Evolutionary conservation across 306 rosid species (phyloP).

Genomic region (Purshia tridentata): DNA sequence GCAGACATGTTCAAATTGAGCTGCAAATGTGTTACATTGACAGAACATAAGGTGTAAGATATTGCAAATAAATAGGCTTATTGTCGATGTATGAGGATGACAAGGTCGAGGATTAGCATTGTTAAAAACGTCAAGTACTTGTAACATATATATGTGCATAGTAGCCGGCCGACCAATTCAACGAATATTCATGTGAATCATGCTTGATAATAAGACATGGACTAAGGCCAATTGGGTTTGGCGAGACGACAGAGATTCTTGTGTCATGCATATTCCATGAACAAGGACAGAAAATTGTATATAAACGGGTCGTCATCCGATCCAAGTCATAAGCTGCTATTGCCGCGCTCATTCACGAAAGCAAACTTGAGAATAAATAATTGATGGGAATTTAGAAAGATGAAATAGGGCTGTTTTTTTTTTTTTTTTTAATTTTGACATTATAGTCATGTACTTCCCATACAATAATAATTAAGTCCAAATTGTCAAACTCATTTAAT

Average conservation of each 20-base stretch:
- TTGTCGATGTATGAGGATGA: background rate
- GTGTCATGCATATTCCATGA: background rate
- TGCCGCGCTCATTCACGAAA: too few species aligned
- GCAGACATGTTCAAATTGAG: slow-evolving; percentile 6
- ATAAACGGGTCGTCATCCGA: too few species aligned
- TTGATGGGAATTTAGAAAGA: too few species aligned
- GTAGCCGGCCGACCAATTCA: slow-evolving; percentile 4
- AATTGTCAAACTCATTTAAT: too few species aligned
- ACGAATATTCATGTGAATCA: background rate
- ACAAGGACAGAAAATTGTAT: too few species aligned
- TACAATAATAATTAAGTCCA: too few species aligned
- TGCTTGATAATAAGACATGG: slow-evolving; percentile 1
- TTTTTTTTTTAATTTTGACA: too few species aligned
- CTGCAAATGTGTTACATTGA: background rate
- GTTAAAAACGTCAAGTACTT: slow-evolving; percentile 12
- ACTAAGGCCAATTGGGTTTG: background rate
- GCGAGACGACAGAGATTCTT: background rate
- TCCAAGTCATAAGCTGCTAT: too few species aligned
- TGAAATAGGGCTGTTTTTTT: too few species aligned
- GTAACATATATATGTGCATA: background rate
- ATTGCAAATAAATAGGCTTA: background rate
- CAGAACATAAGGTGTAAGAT: background rate
- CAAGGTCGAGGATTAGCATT: slow-evolving; percentile 12
- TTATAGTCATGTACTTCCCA: too few species aligned
- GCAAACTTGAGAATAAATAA: too few species aligned